Percentiles rank a stretch among this genome's conserved stretches.
phyloP scores from a whole-genome alignment of 371 early-diverging fungal genomes.

The Apophysomyces elegans region DNA sequence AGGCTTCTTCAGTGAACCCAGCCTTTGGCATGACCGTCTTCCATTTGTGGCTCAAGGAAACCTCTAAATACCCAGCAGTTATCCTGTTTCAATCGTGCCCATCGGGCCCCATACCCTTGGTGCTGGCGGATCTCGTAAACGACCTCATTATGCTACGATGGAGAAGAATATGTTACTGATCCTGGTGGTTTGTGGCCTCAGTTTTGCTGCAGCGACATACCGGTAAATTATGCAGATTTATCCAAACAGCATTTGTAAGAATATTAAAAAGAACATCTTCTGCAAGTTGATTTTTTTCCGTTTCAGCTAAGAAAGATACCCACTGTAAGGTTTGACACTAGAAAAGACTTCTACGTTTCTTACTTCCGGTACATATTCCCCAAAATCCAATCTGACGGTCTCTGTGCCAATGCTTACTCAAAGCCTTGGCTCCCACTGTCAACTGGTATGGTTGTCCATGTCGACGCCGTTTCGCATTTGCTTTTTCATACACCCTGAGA shows the following conservation, averaged over 20 bases:
- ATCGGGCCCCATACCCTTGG: constrained; percentile 47
- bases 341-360: not conserved
- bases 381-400: constrained; percentile 40
- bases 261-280: constrained; percentile 32
- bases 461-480: constrained; percentile 16
- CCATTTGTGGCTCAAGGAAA: constrained; percentile 50
- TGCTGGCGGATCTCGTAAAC: constrained; percentile 42
- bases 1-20: constrained; percentile 40
- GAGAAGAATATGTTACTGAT: not conserved
- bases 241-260: constrained; percentile 36
- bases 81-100: constrained; percentile 18
- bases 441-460: constrained; percentile 22
- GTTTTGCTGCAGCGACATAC: constrained; percentile 22
- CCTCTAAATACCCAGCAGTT: constrained; percentile 40
- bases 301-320: constrained; percentile 28
- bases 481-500: constrained; percentile 17
- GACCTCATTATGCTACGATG: constrained; percentile 30
- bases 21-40: constrained; percentile 40
- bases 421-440: constrained; percentile 45
- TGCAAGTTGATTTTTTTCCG: constrained; percentile 40
- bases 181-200: not conserved
- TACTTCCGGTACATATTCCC: constrained; percentile 43
- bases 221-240: constrained; percentile 43
- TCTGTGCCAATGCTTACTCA: constrained; percentile 51
- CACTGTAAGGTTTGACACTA: not conserved